Base-by-base conservation (phyloP, 768 basidiomycete genomes). In the Leccinum uliginosum region DNA sequence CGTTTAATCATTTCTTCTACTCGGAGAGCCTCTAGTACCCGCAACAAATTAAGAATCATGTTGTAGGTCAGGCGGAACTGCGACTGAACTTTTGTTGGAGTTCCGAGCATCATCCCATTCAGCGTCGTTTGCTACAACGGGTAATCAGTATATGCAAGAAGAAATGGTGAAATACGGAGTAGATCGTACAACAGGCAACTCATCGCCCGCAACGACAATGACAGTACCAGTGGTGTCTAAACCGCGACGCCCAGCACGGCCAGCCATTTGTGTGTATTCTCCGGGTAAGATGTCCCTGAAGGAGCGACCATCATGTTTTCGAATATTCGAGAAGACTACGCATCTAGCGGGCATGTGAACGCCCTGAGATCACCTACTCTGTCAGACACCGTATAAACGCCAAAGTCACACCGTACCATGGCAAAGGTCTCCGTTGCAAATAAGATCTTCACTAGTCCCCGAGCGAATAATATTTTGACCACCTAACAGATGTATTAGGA, bases 1-100 rank as follows among this genome's bases (percentile, higher is more conserved):
- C 97, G 82, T 72, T 98, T 98, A 69, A 99, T 98, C 97, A 99
- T 99, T 73, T 99, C 97, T 68, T 99, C 97, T 17, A 98, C 96
- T 57, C 86, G 80, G 48, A 99, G 78, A 0, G 97, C 95, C 67
- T 99, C 97, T 10, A n/a, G n/a, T n/a, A 99, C 97, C 19, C 97
- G 86, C 10, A 99, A 80, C 38, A 99, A 75, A 68, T 99, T 99
- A 58, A 99, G 74, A 59, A 99, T 98, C 97, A 99, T 98, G 71
- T 98, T 98, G 74, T 98, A 99, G 1, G 97, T 99, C 60, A 99
- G 79, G 54, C 97, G 82, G 78, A 99, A 99, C 67, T 98, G 97
- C 1, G 96, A 98, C 48, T 87, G 84, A n/a, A 99, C 81, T 70
- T 94, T 94, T 55, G 89, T 89, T 1, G 97, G 93, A 32, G 78